Percentiles rank a stretch among this genome's conserved stretches.
These are phyloP conservation scores for Elsinoe necatrix DNA, from an alignment of 2,329 filamentous ascomycete species.

Conservation along the genomic window DNA sequence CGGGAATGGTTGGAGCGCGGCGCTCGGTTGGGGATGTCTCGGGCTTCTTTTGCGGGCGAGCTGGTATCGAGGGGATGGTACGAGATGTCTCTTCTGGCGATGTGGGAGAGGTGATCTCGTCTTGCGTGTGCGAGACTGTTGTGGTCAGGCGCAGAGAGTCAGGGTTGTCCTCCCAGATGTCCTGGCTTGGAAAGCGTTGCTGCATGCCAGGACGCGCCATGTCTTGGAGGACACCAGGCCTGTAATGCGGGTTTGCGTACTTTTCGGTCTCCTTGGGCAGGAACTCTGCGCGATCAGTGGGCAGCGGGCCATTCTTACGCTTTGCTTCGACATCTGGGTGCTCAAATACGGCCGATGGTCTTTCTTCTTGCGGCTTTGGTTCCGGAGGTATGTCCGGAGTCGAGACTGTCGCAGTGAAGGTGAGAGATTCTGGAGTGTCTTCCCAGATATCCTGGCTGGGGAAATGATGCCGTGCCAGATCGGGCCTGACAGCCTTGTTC, in stretches of 20 bases:
- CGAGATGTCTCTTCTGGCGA: slow-evolving; percentile 12
- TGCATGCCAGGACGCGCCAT: slow-evolving; percentile 47
- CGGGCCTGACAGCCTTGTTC: slow-evolving; percentile 49
- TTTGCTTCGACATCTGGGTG: slow-evolving; percentile 43
- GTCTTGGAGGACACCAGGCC: slow-evolving; percentile 45
- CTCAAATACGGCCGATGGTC: slow-evolving; percentile 34
- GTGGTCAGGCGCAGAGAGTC: slow-evolving; percentile 74
- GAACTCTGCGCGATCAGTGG: slow-evolving; percentile 35
- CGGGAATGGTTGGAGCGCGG: slow-evolving; percentile 47
- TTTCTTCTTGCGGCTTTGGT: slow-evolving; percentile 32
- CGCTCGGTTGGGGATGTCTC: slow-evolving; percentile 42
- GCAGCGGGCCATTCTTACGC: slow-evolving; percentile 35
- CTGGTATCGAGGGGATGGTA: slow-evolving; percentile 24
- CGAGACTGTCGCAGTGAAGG: slow-evolving; percentile 69
- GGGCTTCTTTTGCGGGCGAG: slow-evolving; percentile 23
- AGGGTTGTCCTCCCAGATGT: slow-evolving; percentile 91
- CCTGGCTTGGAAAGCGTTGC: slow-evolving; percentile 78
- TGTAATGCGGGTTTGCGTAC: slow-evolving; percentile 56
- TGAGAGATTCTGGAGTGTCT: slow-evolving; percentile 78
- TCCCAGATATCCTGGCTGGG: slow-evolving; percentile 97
- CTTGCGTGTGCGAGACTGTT: slow-evolving; percentile 47
- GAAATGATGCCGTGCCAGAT: slow-evolving; percentile 55
- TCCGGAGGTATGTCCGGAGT: slow-evolving; percentile 61
- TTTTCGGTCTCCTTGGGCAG: slow-evolving; percentile 38
- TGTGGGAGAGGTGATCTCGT: slow-evolving; percentile 27